Percentiles rank a stretch among this genome's conserved stretches.
These are phyloP conservation scores for Datura wrightii DNA, from an alignment of 257 asterid species.

Conservation along the genomic window DNA sequence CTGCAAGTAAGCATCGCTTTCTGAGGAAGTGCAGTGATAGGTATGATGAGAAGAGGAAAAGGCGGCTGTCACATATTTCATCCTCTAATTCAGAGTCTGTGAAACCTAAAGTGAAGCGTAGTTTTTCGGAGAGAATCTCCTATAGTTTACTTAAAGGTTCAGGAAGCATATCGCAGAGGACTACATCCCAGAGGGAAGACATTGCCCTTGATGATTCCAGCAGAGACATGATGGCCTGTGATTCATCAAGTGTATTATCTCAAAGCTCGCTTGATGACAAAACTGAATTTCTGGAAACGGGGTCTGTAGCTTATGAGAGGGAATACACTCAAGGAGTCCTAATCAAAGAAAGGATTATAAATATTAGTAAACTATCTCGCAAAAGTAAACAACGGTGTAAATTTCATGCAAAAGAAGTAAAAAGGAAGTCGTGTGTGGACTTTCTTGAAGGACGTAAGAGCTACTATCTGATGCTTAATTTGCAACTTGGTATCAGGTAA, in stretches of 20 bases:
- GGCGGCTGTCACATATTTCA: slow-evolving; percentile 47
- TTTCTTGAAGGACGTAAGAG: slow-evolving; percentile 71
- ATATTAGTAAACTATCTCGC: slow-evolving; percentile 52
- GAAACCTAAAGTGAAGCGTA: slow-evolving; percentile 53
- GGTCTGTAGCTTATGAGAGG: slow-evolving; percentile 74
- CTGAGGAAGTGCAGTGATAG: slow-evolving; percentile 47
- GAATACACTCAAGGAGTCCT: slow-evolving; percentile 99
- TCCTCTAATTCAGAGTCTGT: slow-evolving; percentile 51
- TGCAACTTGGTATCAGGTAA: slow-evolving; percentile 98
- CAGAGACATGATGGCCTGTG: slow-evolving; percentile 47
- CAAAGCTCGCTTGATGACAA: slow-evolving; percentile 57
- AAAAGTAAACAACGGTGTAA: slow-evolving; percentile 61
- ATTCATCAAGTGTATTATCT: slow-evolving; percentile 53
- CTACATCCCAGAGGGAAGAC: slow-evolving; percentile 48
- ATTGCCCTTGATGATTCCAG: slow-evolving; percentile 43
- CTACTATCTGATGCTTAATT: slow-evolving; percentile 84
- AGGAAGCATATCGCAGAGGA: slow-evolving; percentile 51
- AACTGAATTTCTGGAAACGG: slow-evolving; percentile 49
- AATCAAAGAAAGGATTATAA: slow-evolving; percentile 70
- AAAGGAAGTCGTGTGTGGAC: slow-evolving; percentile 53
- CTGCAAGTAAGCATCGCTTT: slow-evolving; percentile 56
- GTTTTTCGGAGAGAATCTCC: slow-evolving; percentile 66
- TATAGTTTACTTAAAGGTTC: slow-evolving; percentile 56
- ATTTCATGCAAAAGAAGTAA: slow-evolving; percentile 63
- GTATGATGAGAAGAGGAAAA: slow-evolving; percentile 53